These are phyloP conservation scores for Capsella rubella DNA, from an alignment of 441 rosid species.

Conservation along the genomic window DNA sequence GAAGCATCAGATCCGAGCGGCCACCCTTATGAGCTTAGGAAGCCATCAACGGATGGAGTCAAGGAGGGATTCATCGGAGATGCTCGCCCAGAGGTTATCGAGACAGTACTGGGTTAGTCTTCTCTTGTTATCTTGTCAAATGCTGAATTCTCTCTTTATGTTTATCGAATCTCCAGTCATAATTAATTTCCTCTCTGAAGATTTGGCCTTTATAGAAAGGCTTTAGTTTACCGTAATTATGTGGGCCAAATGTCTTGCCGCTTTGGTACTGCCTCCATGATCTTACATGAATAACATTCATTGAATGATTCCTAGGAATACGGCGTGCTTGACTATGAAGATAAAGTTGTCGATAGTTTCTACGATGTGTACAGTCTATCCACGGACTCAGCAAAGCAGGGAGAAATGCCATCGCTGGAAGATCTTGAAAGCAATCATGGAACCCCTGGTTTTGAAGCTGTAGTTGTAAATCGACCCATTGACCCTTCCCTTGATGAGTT, in stretches of 20 bases:
- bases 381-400: constrained; percentile 59
- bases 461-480: constrained; percentile 69
- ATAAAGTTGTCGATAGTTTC: constrained; percentile 90
- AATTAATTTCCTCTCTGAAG: not conserved
- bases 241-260: not conserved
- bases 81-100: constrained; percentile 71
- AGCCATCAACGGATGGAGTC: constrained; percentile 54
- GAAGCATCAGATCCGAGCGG: constrained; percentile 91
- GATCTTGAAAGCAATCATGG: constrained; percentile 80
- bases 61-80: constrained; percentile 61
- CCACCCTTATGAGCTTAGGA: constrained; percentile 76
- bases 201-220: not conserved
- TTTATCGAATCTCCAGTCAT: not conserved
- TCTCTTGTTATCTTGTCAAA: constrained; percentile 5
- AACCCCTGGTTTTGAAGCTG: constrained; percentile 78
- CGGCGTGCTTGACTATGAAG: constrained; percentile 91
- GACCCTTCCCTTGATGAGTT: constrained; percentile 84
- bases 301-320: constrained; percentile 65
- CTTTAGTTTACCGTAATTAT: not conserved
- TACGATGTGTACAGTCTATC: constrained; percentile 80
- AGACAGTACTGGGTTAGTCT: constrained; percentile 93
- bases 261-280: constrained; percentile 15
- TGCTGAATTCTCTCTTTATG: constrained; percentile 16
- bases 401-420: constrained; percentile 87
- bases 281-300: constrained; percentile 10